A percentile compares a stretch with the other conserved stretches of the same genome.
These are phyloP conservation scores for Hypomyces perniciosus DNA, from an alignment of 2,329 filamentous ascomycete genomes.

Conservation along the genomic window DNA sequence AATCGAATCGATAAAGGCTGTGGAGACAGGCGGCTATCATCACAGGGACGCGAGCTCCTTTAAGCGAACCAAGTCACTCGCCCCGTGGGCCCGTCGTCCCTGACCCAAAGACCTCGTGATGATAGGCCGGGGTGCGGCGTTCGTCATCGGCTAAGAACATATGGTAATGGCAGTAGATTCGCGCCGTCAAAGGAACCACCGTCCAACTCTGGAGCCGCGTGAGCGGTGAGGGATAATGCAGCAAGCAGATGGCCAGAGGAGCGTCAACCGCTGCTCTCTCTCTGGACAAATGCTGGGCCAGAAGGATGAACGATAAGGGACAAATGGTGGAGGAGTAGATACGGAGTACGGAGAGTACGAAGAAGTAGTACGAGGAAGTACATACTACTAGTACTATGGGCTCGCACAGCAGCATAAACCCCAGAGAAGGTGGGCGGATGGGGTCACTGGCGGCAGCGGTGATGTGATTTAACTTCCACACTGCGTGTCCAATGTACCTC, in stretches of 20 bases:
- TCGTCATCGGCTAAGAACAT: slow-evolving; percentile 11
- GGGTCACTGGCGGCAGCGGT: background rate
- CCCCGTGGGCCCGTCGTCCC: slow-evolving; percentile 10
- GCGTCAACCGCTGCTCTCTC: too few relatives aligned
- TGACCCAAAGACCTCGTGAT: slow-evolving; percentile 13
- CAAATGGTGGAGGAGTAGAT: background rate
- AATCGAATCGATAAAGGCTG: slow-evolving; percentile 10
- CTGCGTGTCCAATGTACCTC: too few relatives aligned
- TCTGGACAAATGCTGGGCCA: too few relatives aligned
- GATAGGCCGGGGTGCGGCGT: slow-evolving; percentile 9
- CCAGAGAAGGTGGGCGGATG: background rate
- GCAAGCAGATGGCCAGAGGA: too few relatives aligned
- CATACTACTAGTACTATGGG: background rate
- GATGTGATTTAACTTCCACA: background rate
- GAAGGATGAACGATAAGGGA: background rate
- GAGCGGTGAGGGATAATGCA: slow-evolving; percentile 1
- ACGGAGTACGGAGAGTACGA: background rate
- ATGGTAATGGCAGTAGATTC: background rate
- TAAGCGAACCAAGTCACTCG: slow-evolving; percentile 14
- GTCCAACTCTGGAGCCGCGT: background rate
- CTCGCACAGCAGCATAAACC: background rate
- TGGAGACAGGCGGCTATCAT: slow-evolving; percentile 12
- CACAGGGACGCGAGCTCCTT: slow-evolving; percentile 14
- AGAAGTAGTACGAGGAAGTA: background rate
- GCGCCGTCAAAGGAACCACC: background rate